Evolutionary conservation across 768 basidiomycete species (phyloP).

Genomic region (Heimioporus sp.): DNA sequence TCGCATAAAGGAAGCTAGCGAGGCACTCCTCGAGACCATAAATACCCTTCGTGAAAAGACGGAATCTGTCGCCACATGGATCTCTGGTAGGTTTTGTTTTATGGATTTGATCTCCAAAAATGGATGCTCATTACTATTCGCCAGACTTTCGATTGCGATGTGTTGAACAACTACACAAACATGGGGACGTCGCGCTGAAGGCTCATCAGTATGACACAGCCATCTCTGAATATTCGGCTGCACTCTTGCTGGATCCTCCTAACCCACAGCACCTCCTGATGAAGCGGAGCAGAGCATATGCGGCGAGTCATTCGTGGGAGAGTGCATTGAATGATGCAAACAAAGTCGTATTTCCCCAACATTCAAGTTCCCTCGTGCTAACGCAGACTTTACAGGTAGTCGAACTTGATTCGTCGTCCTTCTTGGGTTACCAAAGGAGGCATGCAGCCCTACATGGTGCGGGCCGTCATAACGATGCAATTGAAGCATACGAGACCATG

Average conservation of each 20-base stretch:
- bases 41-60: neutral
- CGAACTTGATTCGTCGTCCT: neutral
- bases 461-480: neutral
- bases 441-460: neutral
- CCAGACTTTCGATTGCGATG: too few relatives aligned
- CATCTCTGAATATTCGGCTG: neutral
- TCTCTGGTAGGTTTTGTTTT: too few relatives aligned
- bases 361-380: too few relatives aligned
- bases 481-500: neutral
- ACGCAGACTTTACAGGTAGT: neutral
- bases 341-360: neutral
- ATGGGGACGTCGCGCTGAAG: neutral
- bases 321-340: conserved; percentile 1
- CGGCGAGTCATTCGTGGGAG: neutral
- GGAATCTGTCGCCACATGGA: neutral
- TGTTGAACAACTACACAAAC: too few relatives aligned
- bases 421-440: neutral
- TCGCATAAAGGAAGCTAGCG: neutral
- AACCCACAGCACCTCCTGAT: neutral
- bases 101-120: too few relatives aligned
- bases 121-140: too few relatives aligned
- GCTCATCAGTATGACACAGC: neutral
- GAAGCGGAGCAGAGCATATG: neutral
- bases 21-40: too few relatives aligned
- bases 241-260: neutral